A percentile compares a stretch with the other conserved stretches of the same genome.
Evolutionary conservation across 2,329 filamentous ascomycete genomes (phyloP).

Genomic region (Neofusicoccum parvum): DNA sequence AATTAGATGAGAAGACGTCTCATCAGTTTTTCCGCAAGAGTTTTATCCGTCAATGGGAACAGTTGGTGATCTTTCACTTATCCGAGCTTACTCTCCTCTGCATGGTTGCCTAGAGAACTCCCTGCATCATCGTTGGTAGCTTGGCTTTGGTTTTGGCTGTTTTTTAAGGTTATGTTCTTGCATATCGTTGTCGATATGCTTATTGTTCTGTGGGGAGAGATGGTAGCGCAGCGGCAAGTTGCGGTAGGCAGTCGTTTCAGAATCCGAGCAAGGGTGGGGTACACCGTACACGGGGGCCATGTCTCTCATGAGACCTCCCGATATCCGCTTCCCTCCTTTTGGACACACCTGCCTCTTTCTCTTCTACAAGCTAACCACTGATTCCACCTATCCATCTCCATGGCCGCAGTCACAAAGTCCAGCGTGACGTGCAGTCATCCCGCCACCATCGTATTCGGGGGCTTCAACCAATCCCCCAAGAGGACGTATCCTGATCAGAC

Average conservation of each 20-base stretch:
- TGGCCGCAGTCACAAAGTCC: too few species aligned
- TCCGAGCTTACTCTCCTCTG: too few species aligned
- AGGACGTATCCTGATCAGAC: background rate
- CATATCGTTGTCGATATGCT: background rate
- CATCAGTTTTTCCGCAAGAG: background rate
- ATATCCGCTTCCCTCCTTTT: background rate
- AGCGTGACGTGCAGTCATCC: background rate
- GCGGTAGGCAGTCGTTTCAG: background rate
- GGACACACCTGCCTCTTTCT: background rate
- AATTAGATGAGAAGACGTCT: background rate
- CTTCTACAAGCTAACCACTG: background rate
- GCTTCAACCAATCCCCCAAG: background rate
- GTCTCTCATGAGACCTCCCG: background rate
- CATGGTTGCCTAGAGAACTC: background rate
- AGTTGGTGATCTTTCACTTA: background rate
- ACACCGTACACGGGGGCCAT: background rate
- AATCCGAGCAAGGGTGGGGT: background rate
- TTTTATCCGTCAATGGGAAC: constrained; percentile 2
- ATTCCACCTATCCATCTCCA: too few species aligned
- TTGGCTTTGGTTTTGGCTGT: background rate
- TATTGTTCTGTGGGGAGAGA: background rate
- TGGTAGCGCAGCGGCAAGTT: background rate
- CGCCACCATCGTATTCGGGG: background rate
- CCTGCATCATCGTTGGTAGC: background rate
- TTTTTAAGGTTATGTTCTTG: background rate